phyloP scores from a whole-genome alignment of 306 rosid genomes.

The Prunus persica region DNA sequence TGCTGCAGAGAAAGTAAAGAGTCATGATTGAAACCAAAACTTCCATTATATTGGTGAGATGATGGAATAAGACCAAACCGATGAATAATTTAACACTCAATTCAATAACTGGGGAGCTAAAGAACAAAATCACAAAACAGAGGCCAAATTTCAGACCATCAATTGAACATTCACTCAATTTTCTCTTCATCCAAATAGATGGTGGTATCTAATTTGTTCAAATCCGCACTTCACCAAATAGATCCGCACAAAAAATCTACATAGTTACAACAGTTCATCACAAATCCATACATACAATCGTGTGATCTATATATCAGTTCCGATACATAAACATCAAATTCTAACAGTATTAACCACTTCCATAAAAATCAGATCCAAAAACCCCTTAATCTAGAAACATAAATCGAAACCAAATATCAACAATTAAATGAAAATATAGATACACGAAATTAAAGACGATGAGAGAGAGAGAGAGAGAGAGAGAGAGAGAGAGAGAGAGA shows the following conservation, averaged over 20 bases:
- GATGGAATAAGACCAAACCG: neutral
- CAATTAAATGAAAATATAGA: neutral
- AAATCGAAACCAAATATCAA: neutral
- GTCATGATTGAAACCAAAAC: conserved; percentile 11
- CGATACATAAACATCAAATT: neutral
- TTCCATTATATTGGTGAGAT: neutral
- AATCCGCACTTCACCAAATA: neutral
- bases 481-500: no score
- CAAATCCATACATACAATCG: neutral
- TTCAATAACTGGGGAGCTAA: neutral
- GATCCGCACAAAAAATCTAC: conserved; percentile 3
- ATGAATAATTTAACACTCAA: neutral
- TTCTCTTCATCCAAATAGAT: neutral
- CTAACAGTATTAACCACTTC: neutral
- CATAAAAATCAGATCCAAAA: conserved; percentile 25
- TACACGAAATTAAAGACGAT: neutral
- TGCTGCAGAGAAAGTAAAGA: conserved; percentile 37
- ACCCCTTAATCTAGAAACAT: neutral
- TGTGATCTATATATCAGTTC: conserved; percentile 16
- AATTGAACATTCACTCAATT: neutral
- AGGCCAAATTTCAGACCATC: neutral
- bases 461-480: no score
- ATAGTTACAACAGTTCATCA: conserved; percentile 5
- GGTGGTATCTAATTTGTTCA: neutral
- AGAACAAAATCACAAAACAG: neutral